phyloP scores from a whole-genome alignment of 352 stramenopile genomes.

The Globisporangium apiculatum region DNA sequence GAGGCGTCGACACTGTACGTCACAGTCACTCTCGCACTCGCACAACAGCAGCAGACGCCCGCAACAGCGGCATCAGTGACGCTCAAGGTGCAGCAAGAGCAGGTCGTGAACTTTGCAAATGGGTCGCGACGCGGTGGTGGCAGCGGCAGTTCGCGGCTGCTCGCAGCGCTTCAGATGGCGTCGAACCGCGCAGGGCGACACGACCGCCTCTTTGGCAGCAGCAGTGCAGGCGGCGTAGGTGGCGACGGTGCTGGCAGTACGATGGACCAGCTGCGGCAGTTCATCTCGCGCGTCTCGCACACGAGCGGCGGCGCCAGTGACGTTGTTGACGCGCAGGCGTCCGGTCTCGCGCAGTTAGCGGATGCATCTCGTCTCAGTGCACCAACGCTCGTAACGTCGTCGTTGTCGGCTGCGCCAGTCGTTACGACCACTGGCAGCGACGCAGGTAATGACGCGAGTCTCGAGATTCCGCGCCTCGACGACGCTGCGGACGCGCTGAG shows the following conservation, averaged over 20 bases:
- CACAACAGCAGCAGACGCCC: conserved; percentile 5
- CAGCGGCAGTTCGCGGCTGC: conserved; percentile 34
- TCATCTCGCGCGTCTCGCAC: conserved; percentile 31
- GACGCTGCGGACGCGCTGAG: conserved; percentile 4
- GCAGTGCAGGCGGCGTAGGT: neutral
- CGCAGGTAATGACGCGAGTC: neutral
- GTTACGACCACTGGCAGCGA: neutral
- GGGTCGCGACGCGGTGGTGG: conserved; percentile 21
- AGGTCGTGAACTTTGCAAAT: conserved; percentile 47
- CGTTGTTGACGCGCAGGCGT: neutral
- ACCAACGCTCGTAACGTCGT: neutral
- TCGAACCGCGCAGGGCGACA: conserved; percentile 13
- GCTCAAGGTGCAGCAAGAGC: conserved; percentile 57
- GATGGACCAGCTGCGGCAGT: conserved; percentile 51
- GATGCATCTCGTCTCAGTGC: neutral
- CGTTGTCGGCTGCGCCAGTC: neutral
- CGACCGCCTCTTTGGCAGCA: conserved; percentile 12
- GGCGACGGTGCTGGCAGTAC: conserved; percentile 12
- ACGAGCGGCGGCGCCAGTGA: too few species aligned
- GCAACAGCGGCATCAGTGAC: conserved; percentile 6
- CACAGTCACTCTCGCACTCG: conserved; percentile 41
- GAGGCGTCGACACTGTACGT: conserved; percentile 39
- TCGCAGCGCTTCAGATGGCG: conserved; percentile 51
- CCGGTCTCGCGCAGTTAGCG: neutral
- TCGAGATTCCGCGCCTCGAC: conserved; percentile 2